phyloP scores from a whole-genome alignment of 164 flowering plant genomes.

The grape (Vitis vinifera) region ASM3070453v1 NC_081817.1:5682501-5683000 shows the following conservation, averaged over 20 bases:
- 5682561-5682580: background rate
- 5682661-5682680: background rate
- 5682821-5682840: background rate
- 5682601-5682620: too few relatives aligned
- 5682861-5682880: background rate
- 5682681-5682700: constrained; percentile 39
- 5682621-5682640: background rate
- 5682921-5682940: constrained; percentile 46
- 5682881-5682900: constrained; percentile 13
- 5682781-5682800: constrained; percentile 67
- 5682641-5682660: background rate
- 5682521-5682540: background rate
- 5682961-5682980: constrained; percentile 44
- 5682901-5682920: constrained; percentile 44
- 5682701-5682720: constrained; percentile 52
- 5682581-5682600: background rate
- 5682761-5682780: constrained; percentile 56
- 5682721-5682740: constrained; percentile 53
- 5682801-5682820: constrained; percentile 2
- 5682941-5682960: constrained; percentile 48
- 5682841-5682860: background rate
- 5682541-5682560: constrained; percentile 9
- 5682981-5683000: constrained; percentile 50
- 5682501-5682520: constrained; percentile 1
- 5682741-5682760: constrained; percentile 58